These are phyloP conservation scores for Kockiozyma suomiensis DNA, from an alignment of 805 yeast genomes.

Conservation along the genomic window DNA sequence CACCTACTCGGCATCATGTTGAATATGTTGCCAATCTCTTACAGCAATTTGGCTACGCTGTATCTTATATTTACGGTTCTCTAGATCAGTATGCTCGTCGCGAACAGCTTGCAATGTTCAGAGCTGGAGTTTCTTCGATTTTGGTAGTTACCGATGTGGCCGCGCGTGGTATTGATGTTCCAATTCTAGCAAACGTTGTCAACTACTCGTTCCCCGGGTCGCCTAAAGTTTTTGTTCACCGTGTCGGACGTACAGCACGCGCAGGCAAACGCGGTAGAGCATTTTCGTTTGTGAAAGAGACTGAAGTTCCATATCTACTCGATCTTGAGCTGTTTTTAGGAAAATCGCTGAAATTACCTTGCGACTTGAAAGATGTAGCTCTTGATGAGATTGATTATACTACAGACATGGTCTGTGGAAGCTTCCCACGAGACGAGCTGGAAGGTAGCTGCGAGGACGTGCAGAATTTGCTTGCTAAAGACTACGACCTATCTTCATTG, in stretches of 20 bases:
- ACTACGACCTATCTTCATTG: conserved; percentile 68
- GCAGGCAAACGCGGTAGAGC: conserved; percentile 99
- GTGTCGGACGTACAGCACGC: conserved; percentile 99
- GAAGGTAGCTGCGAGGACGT: conserved; percentile 75
- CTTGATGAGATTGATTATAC: conserved; percentile 66
- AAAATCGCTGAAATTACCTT: conserved; percentile 68
- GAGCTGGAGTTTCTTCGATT: conserved; percentile 80
- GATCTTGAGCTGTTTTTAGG: conserved; percentile 92
- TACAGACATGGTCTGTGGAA: conserved; percentile 78
- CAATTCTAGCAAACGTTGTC: conserved; percentile 90
- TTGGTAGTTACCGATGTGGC: conserved; percentile 97
- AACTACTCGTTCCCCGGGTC: conserved; percentile 89
- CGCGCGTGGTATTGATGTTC: conserved; percentile 69
- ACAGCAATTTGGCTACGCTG: conserved; percentile 78
- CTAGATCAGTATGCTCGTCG: conserved; percentile 94
- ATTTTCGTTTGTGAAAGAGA: conserved; percentile 79
- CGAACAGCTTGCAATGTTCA: conserved; percentile 80
- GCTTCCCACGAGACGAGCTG: conserved; percentile 70
- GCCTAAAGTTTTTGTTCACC: conserved; percentile 90
- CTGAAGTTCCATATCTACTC: conserved; percentile 84
- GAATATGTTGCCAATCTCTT: conserved; percentile 79
- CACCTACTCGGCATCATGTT: conserved; percentile 97
- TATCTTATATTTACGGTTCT: conserved; percentile 89
- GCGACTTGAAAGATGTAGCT: conserved; percentile 41
- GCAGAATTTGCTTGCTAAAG: conserved; percentile 58